Conservation (phyloP, 306 rosid genomes). For the Abrus precatorius region DNA sequence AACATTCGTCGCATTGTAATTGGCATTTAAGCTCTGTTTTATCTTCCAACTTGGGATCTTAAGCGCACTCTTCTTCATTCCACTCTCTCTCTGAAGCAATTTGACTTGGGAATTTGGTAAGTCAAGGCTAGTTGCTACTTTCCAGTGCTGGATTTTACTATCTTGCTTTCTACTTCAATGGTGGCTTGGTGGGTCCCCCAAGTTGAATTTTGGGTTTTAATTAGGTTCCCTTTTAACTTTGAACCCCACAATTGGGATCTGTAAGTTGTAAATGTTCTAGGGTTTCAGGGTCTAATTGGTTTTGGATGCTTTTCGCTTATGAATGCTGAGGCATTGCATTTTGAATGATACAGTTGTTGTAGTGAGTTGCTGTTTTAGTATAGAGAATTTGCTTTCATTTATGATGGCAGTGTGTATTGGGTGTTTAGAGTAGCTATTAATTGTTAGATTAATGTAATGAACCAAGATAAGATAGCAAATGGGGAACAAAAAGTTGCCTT, state of each 20-base stretch:
- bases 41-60: slow-evolving; percentile 57
- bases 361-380: slow-evolving; percentile 24
- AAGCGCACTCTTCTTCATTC: slow-evolving; percentile 1
- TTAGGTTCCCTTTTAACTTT: slow-evolving; percentile 2
- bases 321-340: slow-evolving; percentile 41
- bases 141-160: slow-evolving; percentile 8
- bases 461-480: slow-evolving; percentile 13
- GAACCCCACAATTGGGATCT: slow-evolving; percentile 37
- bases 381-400: slow-evolving; percentile 52
- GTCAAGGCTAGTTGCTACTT: slow-evolving; percentile 43
- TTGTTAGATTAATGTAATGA: not conserved
- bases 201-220: slow-evolving; percentile 48
- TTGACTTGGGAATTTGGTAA: slow-evolving; percentile 58
- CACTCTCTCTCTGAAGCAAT: slow-evolving; percentile 38
- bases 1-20: slow-evolving; percentile 55
- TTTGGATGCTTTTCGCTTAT: slow-evolving; percentile 37
- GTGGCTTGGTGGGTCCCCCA: slow-evolving; percentile 44
- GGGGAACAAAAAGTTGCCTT: not conserved
- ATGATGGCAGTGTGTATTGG: slow-evolving; percentile 48
- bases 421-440: not conserved
- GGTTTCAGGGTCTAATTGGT: slow-evolving; percentile 55
- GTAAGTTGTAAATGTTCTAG: slow-evolving; percentile 51
- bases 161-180: slow-evolving; percentile 41
- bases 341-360: slow-evolving; percentile 53
- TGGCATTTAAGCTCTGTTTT: slow-evolving; percentile 45